These are phyloP conservation scores for Ambrosia hybrid DNA, from an alignment of 140 eudicot genomes.

Conservation along the genomic window DNA sequence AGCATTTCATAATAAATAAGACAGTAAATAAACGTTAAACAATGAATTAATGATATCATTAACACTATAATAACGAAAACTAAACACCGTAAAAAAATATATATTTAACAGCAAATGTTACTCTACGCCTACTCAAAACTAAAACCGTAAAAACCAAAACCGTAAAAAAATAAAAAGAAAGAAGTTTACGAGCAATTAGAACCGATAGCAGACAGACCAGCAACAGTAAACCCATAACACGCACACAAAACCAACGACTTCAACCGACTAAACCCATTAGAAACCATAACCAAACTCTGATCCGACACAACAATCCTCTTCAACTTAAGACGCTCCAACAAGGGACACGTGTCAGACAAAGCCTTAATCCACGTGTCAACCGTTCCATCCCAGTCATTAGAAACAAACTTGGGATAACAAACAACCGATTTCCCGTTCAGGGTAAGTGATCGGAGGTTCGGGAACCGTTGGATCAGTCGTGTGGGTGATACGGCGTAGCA, in stretches of 20 bases:
- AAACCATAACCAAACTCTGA: conserved; percentile 54
- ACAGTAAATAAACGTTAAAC: no score
- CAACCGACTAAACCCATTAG: conserved; percentile 47
- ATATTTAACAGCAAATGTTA: no score
- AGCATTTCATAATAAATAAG: no score
- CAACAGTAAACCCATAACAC: conserved; percentile 76
- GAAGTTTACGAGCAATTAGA: conserved; percentile 68
- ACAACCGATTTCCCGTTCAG: conserved; percentile 66
- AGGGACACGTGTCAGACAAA: conserved; percentile 41
- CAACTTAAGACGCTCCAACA: conserved; percentile 64
- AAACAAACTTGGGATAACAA: conserved; percentile 62
- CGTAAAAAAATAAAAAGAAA: background rate
- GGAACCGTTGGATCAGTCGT: conserved; percentile 62
- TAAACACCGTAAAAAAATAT: background rate
- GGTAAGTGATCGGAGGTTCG: conserved; percentile 59
- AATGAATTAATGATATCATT: no score
- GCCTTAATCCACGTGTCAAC: conserved; percentile 73
- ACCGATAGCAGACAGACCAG: conserved; percentile 81
- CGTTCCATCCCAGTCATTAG: conserved; percentile 63
- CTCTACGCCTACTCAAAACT: no score
- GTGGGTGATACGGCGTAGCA: conserved; percentile 66
- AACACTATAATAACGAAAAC: no score
- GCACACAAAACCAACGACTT: conserved; percentile 64
- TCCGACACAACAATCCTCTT: conserved; percentile 78
- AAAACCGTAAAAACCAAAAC: no score